Base-by-base conservation (phyloP, 139 green algal species). In the Gonium pectorale region DNA sequence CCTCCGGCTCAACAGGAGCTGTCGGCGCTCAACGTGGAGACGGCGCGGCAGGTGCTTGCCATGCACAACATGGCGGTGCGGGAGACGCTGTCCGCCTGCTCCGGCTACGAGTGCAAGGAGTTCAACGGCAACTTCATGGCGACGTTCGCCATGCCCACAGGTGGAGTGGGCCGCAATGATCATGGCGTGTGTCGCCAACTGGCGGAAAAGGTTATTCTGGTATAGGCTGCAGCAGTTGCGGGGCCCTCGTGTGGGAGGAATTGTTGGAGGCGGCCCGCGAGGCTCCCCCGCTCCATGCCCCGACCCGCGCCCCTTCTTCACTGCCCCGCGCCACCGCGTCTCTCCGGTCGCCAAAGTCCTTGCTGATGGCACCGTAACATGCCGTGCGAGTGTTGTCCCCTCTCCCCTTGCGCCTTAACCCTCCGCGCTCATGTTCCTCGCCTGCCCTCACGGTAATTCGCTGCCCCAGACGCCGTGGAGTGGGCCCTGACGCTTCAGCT, bases 81-180 rank as follows among this genome's bases (percentile, higher is more conserved):
- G 22, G 88, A 91, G 73, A 91, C 88, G 63, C 79, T 91, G 73
- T 89, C 88, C 29, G 67, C 80, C 2, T 87, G 79, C 44, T 41
- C 37, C 67, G 88, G 86, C 11, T 93, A 93, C 68, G 90, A 93
- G 74, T 91, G 86, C 79, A 93, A 93, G 73, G 90, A 93, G 86
- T 86, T 87, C n/a, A 81, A 88, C 19, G 90, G 90, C 52, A 66
- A 49, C 35, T 89, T 91, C 62, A 90, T 93, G 87, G 68, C 73
- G 1, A 80, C 90, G 11, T 92, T 92, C 54, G 44, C 70, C 7
- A 31, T 38, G 8, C 80, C 80, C 40, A 82, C 75, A 0, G 67
- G 75, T 82, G 75, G 41, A 56, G 49, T 17, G 13, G 49, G 49
- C 49, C 17, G 49, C 49, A 56, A 13, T 17, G 13, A 56, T n/a